Percentiles rank a stretch among this genome's conserved stretches.
Conservation (phyloP, 2,329 filamentous ascomycete species). For the Botrytis squamosa region DNA sequence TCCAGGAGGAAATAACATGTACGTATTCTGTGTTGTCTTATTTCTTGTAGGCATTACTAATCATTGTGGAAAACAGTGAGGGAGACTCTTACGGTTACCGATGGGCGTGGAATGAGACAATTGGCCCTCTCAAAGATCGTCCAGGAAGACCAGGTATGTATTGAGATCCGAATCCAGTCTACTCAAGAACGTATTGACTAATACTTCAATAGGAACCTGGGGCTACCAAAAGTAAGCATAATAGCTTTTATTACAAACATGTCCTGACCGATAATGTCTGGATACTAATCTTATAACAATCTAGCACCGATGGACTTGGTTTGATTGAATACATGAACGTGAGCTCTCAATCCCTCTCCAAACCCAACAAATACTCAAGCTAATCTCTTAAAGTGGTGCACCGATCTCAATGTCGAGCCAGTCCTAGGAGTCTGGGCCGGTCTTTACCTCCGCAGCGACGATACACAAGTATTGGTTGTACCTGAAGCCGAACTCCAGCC, state of each 20-base stretch:
- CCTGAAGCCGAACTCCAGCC: conserved; percentile 45
- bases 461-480: conserved; percentile 31
- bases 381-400: conserved; percentile 42
- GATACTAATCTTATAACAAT: conserved; percentile 27
- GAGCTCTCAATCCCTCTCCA: neutral
- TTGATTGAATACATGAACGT: conserved; percentile 49
- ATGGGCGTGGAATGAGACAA: conserved; percentile 44
- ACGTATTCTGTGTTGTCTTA: conserved; percentile 22
- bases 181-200: neutral
- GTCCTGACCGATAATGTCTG: neutral
- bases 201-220: conserved; percentile 6
- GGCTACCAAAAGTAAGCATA: conserved; percentile 24
- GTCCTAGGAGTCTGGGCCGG: conserved; percentile 51
- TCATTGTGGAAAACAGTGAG: conserved; percentile 31
- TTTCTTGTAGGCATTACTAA: conserved; percentile 29
- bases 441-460: conserved; percentile 39
- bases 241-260: too few relatives aligned
- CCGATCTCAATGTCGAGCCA: conserved; percentile 48
- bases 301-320: conserved; percentile 49
- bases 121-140: conserved; percentile 42
- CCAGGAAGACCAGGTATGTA: conserved; percentile 45
- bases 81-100: conserved; percentile 31
- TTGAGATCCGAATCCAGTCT: conserved; percentile 25
- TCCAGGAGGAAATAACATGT: conserved; percentile 64
- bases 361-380: neutral